Evolutionary conservation across 2,329 filamentous ascomycete genomes (phyloP).

Genomic region (Paecilomyces formosus): DNA sequence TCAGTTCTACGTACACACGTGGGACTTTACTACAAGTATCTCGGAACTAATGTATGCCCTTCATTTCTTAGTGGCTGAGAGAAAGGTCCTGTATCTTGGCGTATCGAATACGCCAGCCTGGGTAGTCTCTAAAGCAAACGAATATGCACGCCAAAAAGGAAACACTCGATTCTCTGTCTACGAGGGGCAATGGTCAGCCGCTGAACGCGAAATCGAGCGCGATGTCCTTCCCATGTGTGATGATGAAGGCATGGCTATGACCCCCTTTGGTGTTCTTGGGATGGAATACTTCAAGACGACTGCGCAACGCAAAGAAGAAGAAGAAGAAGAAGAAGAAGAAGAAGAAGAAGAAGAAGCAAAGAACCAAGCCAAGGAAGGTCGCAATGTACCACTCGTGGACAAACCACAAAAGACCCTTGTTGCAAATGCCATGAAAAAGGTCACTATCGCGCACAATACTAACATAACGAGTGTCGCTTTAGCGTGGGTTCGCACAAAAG

Average conservation of each 20-base stretch:
- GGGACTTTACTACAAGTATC: constrained; percentile 37
- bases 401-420: too few species aligned
- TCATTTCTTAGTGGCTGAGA: constrained; percentile 29
- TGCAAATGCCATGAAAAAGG: too few species aligned
- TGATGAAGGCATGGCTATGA: constrained; percentile 39
- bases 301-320: too few species aligned
- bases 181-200: constrained; percentile 33
- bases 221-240: constrained; percentile 36
- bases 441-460: too few species aligned
- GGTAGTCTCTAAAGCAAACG: constrained; percentile 33
- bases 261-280: constrained; percentile 55
- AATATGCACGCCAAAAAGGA: constrained; percentile 31
- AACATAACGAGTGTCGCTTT: constrained; percentile 44
- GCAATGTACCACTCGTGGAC: too few species aligned
- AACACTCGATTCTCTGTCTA: constrained; percentile 35
- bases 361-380: too few species aligned
- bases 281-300: constrained; percentile 42
- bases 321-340: too few species aligned
- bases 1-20: constrained; percentile 45
- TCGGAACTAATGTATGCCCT: constrained; percentile 32
- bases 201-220: constrained; percentile 33
- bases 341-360: too few species aligned
- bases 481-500: constrained; percentile 67
- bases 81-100: constrained; percentile 36
- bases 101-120: constrained; percentile 35